Percentiles rank a stretch among this genome's conserved stretches.
phyloP scores from a whole-genome alignment of 2,329 filamentous ascomycete genomes.

The Erysiphe neolycopersici region DNA sequence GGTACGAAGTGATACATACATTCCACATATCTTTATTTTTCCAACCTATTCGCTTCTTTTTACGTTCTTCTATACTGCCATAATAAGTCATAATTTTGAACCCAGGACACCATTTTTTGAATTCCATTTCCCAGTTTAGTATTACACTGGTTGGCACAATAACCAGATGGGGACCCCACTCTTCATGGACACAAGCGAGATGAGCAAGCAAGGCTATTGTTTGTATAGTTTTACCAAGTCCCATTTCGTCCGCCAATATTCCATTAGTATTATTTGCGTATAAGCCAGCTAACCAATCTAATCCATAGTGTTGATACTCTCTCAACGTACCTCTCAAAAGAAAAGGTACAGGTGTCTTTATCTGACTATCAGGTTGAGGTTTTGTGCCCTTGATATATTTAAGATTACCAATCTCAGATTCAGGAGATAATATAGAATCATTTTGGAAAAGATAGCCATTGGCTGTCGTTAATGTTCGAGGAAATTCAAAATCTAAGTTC shows the following conservation, averaged over 20 bases:
- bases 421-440: slow-evolving; percentile 1
- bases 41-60: slow-evolving; percentile 78
- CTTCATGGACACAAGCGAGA: slow-evolving; percentile 63
- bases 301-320: slow-evolving; percentile 89
- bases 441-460: neutral
- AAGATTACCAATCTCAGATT: slow-evolving; percentile 10
- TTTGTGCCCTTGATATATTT: slow-evolving; percentile 15
- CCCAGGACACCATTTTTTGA: slow-evolving; percentile 95
- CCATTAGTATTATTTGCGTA: slow-evolving; percentile 87
- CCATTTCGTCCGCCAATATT: slow-evolving; percentile 95
- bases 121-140: slow-evolving; percentile 99
- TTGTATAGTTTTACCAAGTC: slow-evolving; percentile 91
- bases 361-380: slow-evolving; percentile 14
- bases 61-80: slow-evolving; percentile 75
- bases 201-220: slow-evolving; percentile 87
- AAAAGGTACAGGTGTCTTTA: slow-evolving; percentile 50
- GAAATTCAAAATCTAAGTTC: neutral
- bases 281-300: slow-evolving; percentile 86
- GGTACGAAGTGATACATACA: slow-evolving; percentile 92
- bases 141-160: slow-evolving; percentile 96
- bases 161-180: slow-evolving; percentile 90
- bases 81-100: slow-evolving; percentile 98
- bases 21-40: slow-evolving; percentile 86
- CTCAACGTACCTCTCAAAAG: slow-evolving; percentile 68
- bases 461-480: neutral